These are phyloP conservation scores for Cercophora scortea DNA, from an alignment of 495 filamentous ascomycete species.

Conservation along the genomic window DNA sequence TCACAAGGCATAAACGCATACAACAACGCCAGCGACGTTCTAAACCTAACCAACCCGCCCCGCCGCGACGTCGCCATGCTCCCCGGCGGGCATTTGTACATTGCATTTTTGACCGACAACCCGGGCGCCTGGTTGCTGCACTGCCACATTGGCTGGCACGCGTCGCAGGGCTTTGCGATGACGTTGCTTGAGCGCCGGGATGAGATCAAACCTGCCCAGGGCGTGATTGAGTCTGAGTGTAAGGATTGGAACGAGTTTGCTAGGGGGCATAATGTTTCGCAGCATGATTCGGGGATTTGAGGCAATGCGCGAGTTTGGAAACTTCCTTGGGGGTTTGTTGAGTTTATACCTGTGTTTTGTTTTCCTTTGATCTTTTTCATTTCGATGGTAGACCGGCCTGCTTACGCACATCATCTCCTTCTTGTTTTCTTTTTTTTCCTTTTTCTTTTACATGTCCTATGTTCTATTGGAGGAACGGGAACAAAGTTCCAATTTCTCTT, in stretches of 20 bases:
- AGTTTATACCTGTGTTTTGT: not conserved
- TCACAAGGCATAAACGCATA: not conserved
- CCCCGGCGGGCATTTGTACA: constrained; percentile 38
- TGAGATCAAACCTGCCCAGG: not conserved
- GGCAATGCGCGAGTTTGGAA: not conserved
- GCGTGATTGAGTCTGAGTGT: constrained; percentile 2
- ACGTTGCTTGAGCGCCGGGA: constrained; percentile 12
- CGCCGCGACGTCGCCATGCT: constrained; percentile 54
- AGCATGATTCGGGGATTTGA: constrained; percentile 17
- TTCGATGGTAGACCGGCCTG: no score
- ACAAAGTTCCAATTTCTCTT: no score
- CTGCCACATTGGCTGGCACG: constrained; percentile 22
- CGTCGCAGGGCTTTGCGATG: constrained; percentile 11
- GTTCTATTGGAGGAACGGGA: no score
- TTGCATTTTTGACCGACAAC: constrained; percentile 53
- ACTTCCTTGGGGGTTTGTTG: not conserved
- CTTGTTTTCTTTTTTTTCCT: no score
- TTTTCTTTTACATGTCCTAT: no score
- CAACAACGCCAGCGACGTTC: constrained; percentile 1
- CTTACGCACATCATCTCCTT: no score
- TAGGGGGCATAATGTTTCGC: not conserved
- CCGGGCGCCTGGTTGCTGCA: constrained; percentile 20
- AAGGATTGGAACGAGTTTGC: not conserved
- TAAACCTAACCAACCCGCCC: constrained; percentile 37
- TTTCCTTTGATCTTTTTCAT: no score